Evolutionary conservation across 2,329 filamentous ascomycete genomes (phyloP).

Genomic region (Chrysoporthe puriensis): DNA sequence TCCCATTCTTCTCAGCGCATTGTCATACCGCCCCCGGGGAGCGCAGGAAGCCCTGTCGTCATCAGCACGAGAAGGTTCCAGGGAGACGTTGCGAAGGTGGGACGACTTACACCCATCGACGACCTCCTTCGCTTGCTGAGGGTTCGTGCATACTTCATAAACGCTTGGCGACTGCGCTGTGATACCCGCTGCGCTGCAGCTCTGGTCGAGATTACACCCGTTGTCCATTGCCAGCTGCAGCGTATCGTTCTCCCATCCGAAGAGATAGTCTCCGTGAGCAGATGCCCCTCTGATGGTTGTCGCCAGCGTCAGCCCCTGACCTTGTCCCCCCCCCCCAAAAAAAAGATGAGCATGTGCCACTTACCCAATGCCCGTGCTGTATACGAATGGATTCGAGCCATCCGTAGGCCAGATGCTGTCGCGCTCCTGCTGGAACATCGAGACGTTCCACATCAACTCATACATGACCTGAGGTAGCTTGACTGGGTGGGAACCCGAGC

Average conservation of each 20-base stretch:
- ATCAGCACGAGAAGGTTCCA: not conserved
- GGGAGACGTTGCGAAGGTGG: not conserved
- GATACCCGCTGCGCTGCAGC: constrained; percentile 49
- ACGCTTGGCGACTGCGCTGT: constrained; percentile 48
- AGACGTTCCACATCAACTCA: constrained; percentile 52
- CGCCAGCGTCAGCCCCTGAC: constrained; percentile 5
- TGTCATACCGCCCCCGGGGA: constrained; percentile 40
- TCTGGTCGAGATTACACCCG: constrained; percentile 50
- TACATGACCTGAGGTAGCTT: constrained; percentile 54
- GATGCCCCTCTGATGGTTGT: constrained; percentile 43
- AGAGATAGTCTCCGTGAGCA: constrained; percentile 56
- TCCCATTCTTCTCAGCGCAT: constrained; percentile 21
- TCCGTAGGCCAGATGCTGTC: constrained; percentile 47
- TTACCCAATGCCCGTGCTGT: constrained; percentile 49
- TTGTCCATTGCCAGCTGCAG: constrained; percentile 54
- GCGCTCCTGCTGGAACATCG: constrained; percentile 42
- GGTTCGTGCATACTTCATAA: constrained; percentile 51
- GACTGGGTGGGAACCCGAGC: constrained; percentile 50
- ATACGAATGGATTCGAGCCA: constrained; percentile 47
- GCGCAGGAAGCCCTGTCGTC: constrained; percentile 37
- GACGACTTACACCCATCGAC: constrained; percentile 52
- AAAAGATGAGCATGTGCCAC: constrained; percentile 23
- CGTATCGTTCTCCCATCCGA: constrained; percentile 53
- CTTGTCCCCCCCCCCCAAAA: not conserved
- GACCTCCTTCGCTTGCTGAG: constrained; percentile 51